phyloP scores from a whole-genome alignment of 208 protist species.

The Crithidia fasciculata region DNA sequence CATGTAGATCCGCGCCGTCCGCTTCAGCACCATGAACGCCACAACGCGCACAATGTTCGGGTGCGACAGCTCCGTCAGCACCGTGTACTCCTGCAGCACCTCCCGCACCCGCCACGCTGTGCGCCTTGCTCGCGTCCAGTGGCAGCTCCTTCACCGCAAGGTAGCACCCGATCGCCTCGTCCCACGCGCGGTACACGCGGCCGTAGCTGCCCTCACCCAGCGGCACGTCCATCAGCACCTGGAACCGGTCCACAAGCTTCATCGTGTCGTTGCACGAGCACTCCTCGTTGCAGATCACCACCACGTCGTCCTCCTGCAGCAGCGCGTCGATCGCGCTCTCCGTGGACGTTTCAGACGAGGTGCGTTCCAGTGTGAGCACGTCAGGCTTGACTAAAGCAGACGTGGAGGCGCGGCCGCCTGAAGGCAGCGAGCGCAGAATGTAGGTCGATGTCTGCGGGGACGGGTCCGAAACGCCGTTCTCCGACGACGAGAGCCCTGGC shows the following conservation, averaged over 20 bases:
- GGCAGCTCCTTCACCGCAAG: slow-evolving; percentile 73
- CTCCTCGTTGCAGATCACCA: slow-evolving; percentile 69
- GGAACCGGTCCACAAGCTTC: slow-evolving; percentile 57
- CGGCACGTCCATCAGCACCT: slow-evolving; percentile 40
- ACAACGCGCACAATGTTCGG: slow-evolving; percentile 73
- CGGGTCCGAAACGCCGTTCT: not conserved
- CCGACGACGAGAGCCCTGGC: not conserved
- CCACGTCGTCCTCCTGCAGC: slow-evolving; percentile 59
- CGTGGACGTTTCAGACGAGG: not conserved
- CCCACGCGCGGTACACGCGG: slow-evolving; percentile 66
- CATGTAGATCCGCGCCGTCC: slow-evolving; percentile 62
- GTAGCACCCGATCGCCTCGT: slow-evolving; percentile 58
- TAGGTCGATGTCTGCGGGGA: slow-evolving; percentile 2
- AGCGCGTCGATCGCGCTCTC: slow-evolving; percentile 39
- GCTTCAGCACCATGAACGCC: slow-evolving; percentile 58
- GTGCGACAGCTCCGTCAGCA: slow-evolving; percentile 68
- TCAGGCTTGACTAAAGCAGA: not conserved
- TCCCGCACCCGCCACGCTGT: slow-evolving; percentile 42
- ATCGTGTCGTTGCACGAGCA: slow-evolving; percentile 46
- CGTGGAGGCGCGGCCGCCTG: not conserved
- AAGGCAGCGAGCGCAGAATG: slow-evolving; percentile 22
- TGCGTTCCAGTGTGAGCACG: slow-evolving; percentile 1
- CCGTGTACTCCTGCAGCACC: slow-evolving; percentile 70
- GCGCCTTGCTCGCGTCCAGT: slow-evolving; percentile 37
- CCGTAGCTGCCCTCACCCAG: slow-evolving; percentile 60